A percentile compares a stretch with the other conserved stretches of the same genome.
Evolutionary conservation across 228 moss, liverwort and hornwort species (phyloP).

Genomic region (Sphagnum magellanicum): DNA sequence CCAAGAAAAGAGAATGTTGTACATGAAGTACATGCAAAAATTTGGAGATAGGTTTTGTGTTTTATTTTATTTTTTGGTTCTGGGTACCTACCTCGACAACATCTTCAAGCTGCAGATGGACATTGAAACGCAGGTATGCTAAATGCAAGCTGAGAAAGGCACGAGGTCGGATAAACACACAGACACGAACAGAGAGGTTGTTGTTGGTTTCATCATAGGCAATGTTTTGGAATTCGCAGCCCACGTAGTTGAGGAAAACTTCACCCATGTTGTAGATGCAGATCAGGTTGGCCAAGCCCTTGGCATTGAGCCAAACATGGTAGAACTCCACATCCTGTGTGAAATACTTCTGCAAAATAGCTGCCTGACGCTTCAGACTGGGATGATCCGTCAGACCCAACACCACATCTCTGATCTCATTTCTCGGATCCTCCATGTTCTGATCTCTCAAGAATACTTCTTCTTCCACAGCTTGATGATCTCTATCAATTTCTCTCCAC

Average conservation of each 20-base stretch:
- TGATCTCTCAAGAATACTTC: not conserved
- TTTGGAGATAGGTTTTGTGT: not conserved
- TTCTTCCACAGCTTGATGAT: not conserved
- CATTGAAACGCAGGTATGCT: constrained; percentile 17
- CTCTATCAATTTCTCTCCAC: no score
- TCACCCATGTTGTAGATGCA: constrained; percentile 40
- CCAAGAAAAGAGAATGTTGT: not conserved
- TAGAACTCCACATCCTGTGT: constrained; percentile 34
- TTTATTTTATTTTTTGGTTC: no score
- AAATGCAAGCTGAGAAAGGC: constrained; percentile 9
- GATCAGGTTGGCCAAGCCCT: constrained; percentile 19
- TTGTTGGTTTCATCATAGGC: constrained; percentile 27
- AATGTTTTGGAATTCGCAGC: constrained; percentile 33
- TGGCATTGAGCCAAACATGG: constrained; percentile 27
- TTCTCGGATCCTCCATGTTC: constrained; percentile 38
- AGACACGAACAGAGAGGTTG: constrained; percentile 23
- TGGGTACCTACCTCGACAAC: no score
- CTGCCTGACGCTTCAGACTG: constrained; percentile 29
- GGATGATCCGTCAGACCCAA: constrained; percentile 34
- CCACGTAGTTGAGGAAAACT: constrained; percentile 29
- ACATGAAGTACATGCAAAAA: constrained; percentile 14
- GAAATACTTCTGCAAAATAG: constrained; percentile 22
- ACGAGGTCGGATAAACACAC: constrained; percentile 20
- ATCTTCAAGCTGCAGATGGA: constrained; percentile 23
- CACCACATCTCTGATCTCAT: constrained; percentile 28